Evolutionary conservation across 2,329 filamentous ascomycete species (phyloP).

Genomic region (Lomentospora prolificans): DNA sequence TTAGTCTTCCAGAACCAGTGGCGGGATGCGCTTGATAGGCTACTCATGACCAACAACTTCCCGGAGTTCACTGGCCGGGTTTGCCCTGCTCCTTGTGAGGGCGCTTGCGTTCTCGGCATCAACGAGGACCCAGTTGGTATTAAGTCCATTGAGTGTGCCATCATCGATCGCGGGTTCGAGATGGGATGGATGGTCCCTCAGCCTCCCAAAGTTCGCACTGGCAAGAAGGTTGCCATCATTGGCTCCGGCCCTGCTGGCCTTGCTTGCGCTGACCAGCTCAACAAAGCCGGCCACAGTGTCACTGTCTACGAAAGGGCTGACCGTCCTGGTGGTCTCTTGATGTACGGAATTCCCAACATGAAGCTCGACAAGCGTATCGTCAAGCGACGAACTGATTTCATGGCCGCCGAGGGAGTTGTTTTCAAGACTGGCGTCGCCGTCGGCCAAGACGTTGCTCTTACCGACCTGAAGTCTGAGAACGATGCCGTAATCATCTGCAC

Average conservation of each 20-base stretch:
- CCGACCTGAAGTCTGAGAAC: constrained; percentile 61
- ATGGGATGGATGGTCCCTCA: constrained; percentile 94
- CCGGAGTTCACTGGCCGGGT: constrained; percentile 96
- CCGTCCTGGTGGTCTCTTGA: constrained; percentile 80
- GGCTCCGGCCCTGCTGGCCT: constrained; percentile 89
- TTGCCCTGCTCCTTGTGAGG: constrained; percentile 92
- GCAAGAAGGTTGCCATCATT: constrained; percentile 81
- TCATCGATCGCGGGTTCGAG: constrained; percentile 94
- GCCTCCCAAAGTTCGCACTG: constrained; percentile 69
- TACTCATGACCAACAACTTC: constrained; percentile 97
- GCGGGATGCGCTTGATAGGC: constrained; percentile 81
- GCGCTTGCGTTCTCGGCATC: constrained; percentile 90
- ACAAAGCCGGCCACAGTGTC: constrained; percentile 79
- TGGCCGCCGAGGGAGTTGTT: constrained; percentile 77
- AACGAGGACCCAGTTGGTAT: constrained; percentile 96
- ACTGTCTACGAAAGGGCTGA: constrained; percentile 92
- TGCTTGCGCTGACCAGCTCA: constrained; percentile 84
- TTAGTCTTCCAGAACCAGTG: constrained; percentile 68
- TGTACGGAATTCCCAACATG: constrained; percentile 99
- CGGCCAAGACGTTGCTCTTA: constrained; percentile 64
- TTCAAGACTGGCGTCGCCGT: constrained; percentile 73
- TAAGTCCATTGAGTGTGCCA: constrained; percentile 96
- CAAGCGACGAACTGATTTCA: constrained; percentile 89
- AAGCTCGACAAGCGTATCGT: constrained; percentile 98
- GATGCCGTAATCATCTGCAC: constrained; percentile 87